Percentiles rank a stretch among this genome's conserved stretches.
These are phyloP conservation scores for Pichia sp. DNA, from an alignment of 1,139 yeast species.

Conservation along the genomic window DNA sequence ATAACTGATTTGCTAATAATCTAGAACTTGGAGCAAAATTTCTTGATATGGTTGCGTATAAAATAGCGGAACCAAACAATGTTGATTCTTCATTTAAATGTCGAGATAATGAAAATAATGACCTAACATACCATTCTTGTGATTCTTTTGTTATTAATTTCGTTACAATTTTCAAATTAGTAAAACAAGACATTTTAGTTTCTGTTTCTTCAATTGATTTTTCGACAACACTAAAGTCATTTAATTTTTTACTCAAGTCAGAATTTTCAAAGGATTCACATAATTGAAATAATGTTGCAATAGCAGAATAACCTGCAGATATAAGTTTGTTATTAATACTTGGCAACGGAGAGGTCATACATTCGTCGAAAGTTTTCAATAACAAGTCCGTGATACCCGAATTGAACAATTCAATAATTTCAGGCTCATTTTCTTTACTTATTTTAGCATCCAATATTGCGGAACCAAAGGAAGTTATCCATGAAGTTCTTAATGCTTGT, in stretches of 20 bases:
- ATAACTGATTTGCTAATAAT: slow-evolving; percentile 29
- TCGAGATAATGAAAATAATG: slow-evolving; percentile 30
- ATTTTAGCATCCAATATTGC: slow-evolving; percentile 22
- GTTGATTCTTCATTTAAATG: slow-evolving; percentile 15
- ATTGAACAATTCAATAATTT: slow-evolving; percentile 21
- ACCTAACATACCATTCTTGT: slow-evolving; percentile 45
- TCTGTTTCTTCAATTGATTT: slow-evolving; percentile 34
- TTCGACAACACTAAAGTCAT: slow-evolving; percentile 21
- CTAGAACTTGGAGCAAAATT: slow-evolving; percentile 34
- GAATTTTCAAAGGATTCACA: slow-evolving; percentile 7
- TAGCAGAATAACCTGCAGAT: slow-evolving; percentile 41
- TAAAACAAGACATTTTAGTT: slow-evolving; percentile 36
- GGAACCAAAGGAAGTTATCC: slow-evolving; percentile 55
- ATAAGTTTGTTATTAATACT: slow-evolving; percentile 44
- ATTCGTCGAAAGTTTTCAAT: slow-evolving; percentile 37
- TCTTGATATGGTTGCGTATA: slow-evolving; percentile 38
- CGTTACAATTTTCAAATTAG: slow-evolving; percentile 41
- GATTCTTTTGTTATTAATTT: slow-evolving; percentile 43
- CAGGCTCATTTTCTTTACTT: background rate
- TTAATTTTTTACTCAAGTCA: slow-evolving; percentile 12
- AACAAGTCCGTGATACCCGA: slow-evolving; percentile 29
- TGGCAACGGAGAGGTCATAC: slow-evolving; percentile 43
- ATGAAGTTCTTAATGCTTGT: slow-evolving; percentile 52
- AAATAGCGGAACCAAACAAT: slow-evolving; percentile 36
- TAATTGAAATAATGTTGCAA: slow-evolving; percentile 17